Evolutionary conservation across 116 monocot genomes (phyloP).

Genomic region (Cymodocea nodosa): DNA sequence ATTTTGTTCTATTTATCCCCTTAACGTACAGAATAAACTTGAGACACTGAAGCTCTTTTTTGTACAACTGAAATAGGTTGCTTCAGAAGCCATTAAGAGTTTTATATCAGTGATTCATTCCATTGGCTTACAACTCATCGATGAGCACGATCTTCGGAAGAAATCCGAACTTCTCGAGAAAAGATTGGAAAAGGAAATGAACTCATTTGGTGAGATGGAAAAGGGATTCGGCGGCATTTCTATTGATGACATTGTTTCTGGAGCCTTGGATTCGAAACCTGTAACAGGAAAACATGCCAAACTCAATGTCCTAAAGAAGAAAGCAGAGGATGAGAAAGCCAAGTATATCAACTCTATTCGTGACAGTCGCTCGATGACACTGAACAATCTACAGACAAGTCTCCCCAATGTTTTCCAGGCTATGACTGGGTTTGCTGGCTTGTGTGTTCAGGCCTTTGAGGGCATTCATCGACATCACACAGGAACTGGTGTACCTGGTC

Average conservation of each 20-base stretch:
- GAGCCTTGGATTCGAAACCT: neutral
- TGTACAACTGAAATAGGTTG: conserved; percentile 24
- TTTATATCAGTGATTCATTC: conserved; percentile 56
- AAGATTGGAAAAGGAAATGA: conserved; percentile 41
- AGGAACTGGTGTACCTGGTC: neutral
- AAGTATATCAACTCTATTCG: conserved; percentile 50
- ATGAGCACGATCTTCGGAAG: conserved; percentile 45
- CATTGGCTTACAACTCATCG: conserved; percentile 49
- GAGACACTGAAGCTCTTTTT: neutral
- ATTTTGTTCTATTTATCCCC: too few relatives aligned
- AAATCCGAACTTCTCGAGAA: conserved; percentile 36
- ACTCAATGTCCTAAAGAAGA: conserved; percentile 38
- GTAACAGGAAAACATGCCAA: conserved; percentile 22
- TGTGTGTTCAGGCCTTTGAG: conserved; percentile 58
- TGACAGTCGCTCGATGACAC: conserved; percentile 46
- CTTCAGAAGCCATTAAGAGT: conserved; percentile 72
- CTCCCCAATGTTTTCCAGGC: conserved; percentile 89
- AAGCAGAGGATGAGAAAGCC: conserved; percentile 57
- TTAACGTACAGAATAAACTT: too few relatives aligned
- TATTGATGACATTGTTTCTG: neutral
- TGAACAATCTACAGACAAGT: conserved; percentile 57
- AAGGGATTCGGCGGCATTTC: neutral
- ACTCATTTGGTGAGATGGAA: conserved; percentile 18
- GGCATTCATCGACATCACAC: conserved; percentile 16
- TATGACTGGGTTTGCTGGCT: conserved; percentile 46